Base-by-base conservation (phyloP, 257 asterid species). In the Solanum peruvianum region DNA sequence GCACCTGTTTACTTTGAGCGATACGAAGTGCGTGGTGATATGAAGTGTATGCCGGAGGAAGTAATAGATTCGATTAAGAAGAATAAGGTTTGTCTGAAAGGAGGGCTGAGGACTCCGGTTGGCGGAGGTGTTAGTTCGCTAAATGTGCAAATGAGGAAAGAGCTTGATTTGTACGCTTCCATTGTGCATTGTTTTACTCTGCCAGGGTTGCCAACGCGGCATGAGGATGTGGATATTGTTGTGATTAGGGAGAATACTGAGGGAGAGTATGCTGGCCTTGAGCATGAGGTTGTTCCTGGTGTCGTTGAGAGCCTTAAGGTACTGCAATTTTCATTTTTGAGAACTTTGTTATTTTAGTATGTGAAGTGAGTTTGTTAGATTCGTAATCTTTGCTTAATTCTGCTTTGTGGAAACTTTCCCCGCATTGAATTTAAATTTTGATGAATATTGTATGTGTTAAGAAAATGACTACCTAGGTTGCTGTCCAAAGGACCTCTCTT, bases 201-300 rank as follows among this genome's bases (percentile, higher is more conserved):
- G 29, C 89, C 89, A 86, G 99, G 99, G 11, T 92, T 97, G 31
- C 96, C 97, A 29, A 96, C 99, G 10, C 92, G 99, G 18, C 99
- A 97, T 84, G 91, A 93, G 0, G 92, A 93, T 88, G 99, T 96
- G 7, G 94, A 97, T 87, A 97, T 97, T 80, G 99, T 97, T 70
- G 99, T 97, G 87, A 96, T 97, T 86, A 90, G 99, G 91, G 99
- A 96, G 94, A 97, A 97, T 23, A 97, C 99, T 0, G 99, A 97
- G 91, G 99, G 99, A 13, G 99, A 97, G 88, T 97, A 97, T 87
- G 90, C 99, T 2, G 99, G 99, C 16, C 98, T 97, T 81, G 99
- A 97, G 93, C 99, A 97, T 85, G 99, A 97, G 98, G 99, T 97
- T 66, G 98, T 96, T 92, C 99, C 99, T 66, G 99, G 99, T 83